Percentiles rank a stretch among this genome's conserved stretches.
phyloP scores from a whole-genome alignment of 2,329 filamentous ascomycete species.

The Fusarium compactum region DNA sequence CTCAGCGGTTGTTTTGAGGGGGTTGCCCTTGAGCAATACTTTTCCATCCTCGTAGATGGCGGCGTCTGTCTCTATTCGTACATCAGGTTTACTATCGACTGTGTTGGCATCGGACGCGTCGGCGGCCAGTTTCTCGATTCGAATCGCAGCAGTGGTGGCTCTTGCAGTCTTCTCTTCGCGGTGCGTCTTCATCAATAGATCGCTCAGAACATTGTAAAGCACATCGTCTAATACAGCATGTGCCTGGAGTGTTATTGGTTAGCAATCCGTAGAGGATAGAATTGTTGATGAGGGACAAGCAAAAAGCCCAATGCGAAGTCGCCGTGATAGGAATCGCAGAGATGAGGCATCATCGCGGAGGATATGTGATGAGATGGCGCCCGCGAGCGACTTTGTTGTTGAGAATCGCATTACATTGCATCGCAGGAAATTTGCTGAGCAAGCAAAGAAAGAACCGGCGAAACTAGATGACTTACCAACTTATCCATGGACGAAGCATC shows the following conservation, averaged over 20 bases:
- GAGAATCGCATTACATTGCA: conserved; percentile 22
- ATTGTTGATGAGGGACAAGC: neutral
- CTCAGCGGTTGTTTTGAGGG: conserved; percentile 76
- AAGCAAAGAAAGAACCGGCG: conserved; percentile 19
- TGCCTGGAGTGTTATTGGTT: conserved; percentile 58
- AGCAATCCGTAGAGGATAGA: conserved; percentile 22
- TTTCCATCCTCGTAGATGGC: conserved; percentile 77
- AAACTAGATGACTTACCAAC: conserved; percentile 62
- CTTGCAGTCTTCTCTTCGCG: conserved; percentile 82
- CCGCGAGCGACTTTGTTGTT: conserved; percentile 4
- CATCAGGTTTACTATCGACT: conserved; percentile 66
- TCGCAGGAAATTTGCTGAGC: conserved; percentile 24
- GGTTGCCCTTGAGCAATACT: conserved; percentile 77
- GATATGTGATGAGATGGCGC: conserved; percentile 14
- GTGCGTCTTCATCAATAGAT: conserved; percentile 79
- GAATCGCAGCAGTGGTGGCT: conserved; percentile 72
- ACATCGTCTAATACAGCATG: conserved; percentile 78
- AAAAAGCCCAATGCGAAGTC: conserved; percentile 9
- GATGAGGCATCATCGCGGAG: conserved; percentile 11
- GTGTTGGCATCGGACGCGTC: conserved; percentile 66
- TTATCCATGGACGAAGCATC: conserved; percentile 67
- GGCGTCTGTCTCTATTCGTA: conserved; percentile 73
- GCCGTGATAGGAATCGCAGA: conserved; percentile 28
- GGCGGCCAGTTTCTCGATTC: conserved; percentile 71
- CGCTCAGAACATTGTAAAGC: conserved; percentile 81